Evolutionary conservation across 352 stramenopile species (phyloP).

Genomic region (Phytophthora lateralis): DNA sequence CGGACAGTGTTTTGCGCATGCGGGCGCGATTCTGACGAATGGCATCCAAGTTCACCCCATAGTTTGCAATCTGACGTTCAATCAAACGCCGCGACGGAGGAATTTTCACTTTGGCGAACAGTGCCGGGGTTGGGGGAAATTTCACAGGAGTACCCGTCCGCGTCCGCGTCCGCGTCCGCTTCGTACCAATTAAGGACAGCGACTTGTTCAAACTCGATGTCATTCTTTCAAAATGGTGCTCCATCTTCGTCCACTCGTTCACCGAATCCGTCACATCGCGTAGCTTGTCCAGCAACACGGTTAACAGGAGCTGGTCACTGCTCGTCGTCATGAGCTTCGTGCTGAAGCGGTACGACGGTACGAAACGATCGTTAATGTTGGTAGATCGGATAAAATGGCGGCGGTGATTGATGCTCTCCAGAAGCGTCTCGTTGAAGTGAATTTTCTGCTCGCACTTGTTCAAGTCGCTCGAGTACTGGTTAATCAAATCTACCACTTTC

Average conservation of each 20-base stretch:
- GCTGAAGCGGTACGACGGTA: slow-evolving; percentile 68
- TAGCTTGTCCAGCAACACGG: slow-evolving; percentile 75
- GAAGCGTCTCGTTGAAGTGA: slow-evolving; percentile 55
- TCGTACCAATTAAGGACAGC: slow-evolving; percentile 54
- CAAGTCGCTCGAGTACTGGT: slow-evolving; percentile 62
- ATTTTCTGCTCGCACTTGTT: slow-evolving; percentile 59
- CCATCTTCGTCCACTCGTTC: slow-evolving; percentile 82
- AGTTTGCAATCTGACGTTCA: slow-evolving; percentile 75
- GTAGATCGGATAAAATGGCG: slow-evolving; percentile 67
- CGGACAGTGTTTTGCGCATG: slow-evolving; percentile 56
- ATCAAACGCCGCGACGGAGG: slow-evolving; percentile 69
- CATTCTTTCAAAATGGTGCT: slow-evolving; percentile 71
- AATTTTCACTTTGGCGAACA: slow-evolving; percentile 66
- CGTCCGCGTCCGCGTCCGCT: slow-evolving; percentile 42
- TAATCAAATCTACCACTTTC: slow-evolving; percentile 58
- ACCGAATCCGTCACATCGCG: slow-evolving; percentile 56
- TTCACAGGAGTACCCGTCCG: slow-evolving; percentile 28
- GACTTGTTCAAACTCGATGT: slow-evolving; percentile 55
- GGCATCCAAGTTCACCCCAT: slow-evolving; percentile 52
- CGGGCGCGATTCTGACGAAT: slow-evolving; percentile 54
- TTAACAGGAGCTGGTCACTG: slow-evolving; percentile 76
- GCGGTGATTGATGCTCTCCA: slow-evolving; percentile 69
- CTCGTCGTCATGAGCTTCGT: slow-evolving; percentile 73
- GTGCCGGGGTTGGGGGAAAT: slow-evolving; percentile 39
- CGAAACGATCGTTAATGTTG: slow-evolving; percentile 69